Base-by-base conservation (phyloP, 1,139 yeast genomes). In the Yamadazyma atlantica region DNA sequence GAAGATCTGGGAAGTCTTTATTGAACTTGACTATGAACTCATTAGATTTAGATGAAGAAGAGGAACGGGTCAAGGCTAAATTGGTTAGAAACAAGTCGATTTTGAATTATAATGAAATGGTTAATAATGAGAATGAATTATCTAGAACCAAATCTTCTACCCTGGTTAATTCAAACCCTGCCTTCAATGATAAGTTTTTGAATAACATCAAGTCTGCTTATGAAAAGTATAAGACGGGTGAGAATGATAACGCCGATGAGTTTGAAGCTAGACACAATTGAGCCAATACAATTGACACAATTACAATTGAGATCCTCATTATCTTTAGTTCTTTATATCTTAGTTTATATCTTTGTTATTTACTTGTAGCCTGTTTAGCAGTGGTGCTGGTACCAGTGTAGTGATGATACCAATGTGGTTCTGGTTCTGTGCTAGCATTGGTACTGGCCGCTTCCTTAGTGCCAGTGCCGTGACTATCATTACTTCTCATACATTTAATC, bases 1-100 rank as follows among this genome's bases (percentile, higher is more conserved):
- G 90, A 60, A 78, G 79, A 53, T 80, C 88, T 14, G 85, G 88
- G 14, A 83, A 81, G 53, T 82, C 89, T 0, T 63, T 83, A 40
- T 69, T 83, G 47, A 80, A 79, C 46, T 65, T 83, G 51, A 82
- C 90, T 1, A 82, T 84, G 27, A 71, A 81, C 40, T 73, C 84
- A 13, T 66, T 83, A 46, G 89, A 83, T 48, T 63, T 83, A 51
- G 78, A 77, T 39, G 85, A 76, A 30, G 87, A 82, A 29, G 89
- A 82, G 51, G 60, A 50, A 34, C 51, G 53, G 21, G 51, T 49
- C 13, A 54, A 52, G 33, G 48, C 49, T 12, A 47, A 38, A 34
- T 38, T 48, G 26, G 13, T 48, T 11, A 53, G 57, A 29, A 47
- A 46, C 32, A 55, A 53, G 29, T 44, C 49, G 4, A 49, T 49